Evolutionary conservation across 306 rosid species (phyloP).

Genomic region (Castanea mollissima): DNA sequence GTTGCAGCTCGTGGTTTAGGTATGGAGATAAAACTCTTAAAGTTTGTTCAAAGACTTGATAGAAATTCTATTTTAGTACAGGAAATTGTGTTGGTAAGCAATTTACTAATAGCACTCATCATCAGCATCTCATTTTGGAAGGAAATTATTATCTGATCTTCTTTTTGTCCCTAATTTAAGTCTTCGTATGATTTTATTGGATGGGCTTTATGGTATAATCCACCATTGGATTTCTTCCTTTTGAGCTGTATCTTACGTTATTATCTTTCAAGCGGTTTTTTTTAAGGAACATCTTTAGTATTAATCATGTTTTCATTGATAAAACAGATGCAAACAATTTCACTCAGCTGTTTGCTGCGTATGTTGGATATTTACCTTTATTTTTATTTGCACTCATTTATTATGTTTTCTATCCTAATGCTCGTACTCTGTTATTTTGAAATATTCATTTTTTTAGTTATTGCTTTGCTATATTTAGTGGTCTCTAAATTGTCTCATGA

Average conservation of each 20-base stretch:
- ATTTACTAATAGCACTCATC: not conserved
- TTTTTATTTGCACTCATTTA: not conserved
- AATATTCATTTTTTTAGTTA: not conserved
- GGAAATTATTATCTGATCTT: not conserved
- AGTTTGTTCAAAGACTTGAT: slow-evolving; percentile 18
- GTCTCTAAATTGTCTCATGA: not conserved
- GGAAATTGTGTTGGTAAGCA: not conserved
- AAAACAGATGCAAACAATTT: not conserved
- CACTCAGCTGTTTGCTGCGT: not conserved
- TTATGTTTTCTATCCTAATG: not conserved
- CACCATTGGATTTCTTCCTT: not conserved
- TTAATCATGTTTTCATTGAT: not conserved
- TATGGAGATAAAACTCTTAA: slow-evolving; percentile 21
- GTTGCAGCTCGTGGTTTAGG: slow-evolving; percentile 99
- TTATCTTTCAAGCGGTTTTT: not conserved
- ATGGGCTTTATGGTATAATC: not conserved
- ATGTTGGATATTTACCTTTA: not conserved
- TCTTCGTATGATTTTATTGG: not conserved
- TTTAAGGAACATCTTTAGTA: not conserved
- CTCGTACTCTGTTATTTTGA: not conserved
- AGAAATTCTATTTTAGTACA: slow-evolving; percentile 19
- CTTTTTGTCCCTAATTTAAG: not conserved
- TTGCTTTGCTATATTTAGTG: not conserved
- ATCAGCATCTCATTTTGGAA: not conserved
- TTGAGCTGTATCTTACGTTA: not conserved